A percentile compares a stretch with the other conserved stretches of the same genome.
phyloP scores from a whole-genome alignment of 1,284 basidiomycete species.

The Blastosporella zonata region DNA sequence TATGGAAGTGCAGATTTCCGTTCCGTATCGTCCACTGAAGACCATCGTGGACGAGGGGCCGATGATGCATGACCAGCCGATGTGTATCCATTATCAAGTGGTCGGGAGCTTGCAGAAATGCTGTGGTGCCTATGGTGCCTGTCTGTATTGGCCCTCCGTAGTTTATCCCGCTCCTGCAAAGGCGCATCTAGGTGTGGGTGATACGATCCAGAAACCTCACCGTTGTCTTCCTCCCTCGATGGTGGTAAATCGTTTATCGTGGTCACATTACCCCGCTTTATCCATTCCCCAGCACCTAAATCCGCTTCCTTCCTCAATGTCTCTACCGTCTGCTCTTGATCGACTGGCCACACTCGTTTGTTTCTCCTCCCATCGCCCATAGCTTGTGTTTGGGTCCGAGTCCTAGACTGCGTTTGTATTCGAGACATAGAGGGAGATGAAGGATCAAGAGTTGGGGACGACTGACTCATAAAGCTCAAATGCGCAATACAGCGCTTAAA shows the following conservation, averaged over 20 bases:
- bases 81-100: not conserved
- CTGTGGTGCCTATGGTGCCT: constrained; percentile 3
- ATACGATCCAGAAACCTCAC: not conserved
- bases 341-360: not conserved
- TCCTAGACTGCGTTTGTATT: constrained; percentile 1
- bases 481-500: not conserved
- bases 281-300: not conserved
- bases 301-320: not conserved
- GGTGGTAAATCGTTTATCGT: constrained; percentile 1
- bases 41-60: not conserved
- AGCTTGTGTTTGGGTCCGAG: not conserved
- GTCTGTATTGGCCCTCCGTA: not conserved
- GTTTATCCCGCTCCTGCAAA: constrained; percentile 1
- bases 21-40: not conserved
- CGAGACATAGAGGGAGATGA: constrained; percentile 4
- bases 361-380: not conserved
- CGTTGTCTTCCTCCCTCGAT: not conserved
- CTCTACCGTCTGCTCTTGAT: not conserved
- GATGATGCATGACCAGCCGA: not conserved
- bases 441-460: not conserved
- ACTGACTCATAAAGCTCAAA: not conserved
- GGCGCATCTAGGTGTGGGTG: not conserved
- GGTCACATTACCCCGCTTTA: not conserved
- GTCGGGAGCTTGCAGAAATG: not conserved
- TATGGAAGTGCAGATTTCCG: not conserved